These are phyloP conservation scores for Pulveroboletus ravenelii DNA, from an alignment of 768 basidiomycete species.

Conservation along the genomic window DNA sequence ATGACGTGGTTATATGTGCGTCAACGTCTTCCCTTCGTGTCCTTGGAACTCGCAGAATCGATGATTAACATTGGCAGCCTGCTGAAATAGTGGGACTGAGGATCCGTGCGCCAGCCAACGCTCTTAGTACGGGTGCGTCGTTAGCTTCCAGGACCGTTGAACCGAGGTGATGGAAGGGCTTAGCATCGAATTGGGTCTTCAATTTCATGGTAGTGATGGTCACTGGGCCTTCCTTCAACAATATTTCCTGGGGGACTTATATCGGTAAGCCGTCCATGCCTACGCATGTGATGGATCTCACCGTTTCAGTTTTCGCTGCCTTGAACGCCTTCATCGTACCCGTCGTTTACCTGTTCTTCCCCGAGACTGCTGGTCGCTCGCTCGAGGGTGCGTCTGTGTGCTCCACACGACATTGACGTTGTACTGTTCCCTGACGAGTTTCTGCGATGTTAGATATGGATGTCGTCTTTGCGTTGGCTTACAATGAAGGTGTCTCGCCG, in stretches of 20 bases:
- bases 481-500: slow-evolving; percentile 41
- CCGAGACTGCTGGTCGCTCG: slow-evolving; percentile 56
- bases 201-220: slow-evolving; percentile 60
- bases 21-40: background rate
- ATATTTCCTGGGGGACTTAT: slow-evolving; percentile 57
- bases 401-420: background rate
- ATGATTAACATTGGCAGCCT: slow-evolving; percentile 34
- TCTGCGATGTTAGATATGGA: slow-evolving; percentile 36
- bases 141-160: background rate
- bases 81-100: slow-evolving; percentile 61
- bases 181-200: slow-evolving; percentile 48
- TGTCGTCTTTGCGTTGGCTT: slow-evolving; percentile 42
- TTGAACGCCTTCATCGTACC: slow-evolving; percentile 56
- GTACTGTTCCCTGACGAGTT: background rate
- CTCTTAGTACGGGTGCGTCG: slow-evolving; percentile 46
- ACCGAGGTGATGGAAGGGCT: background rate
- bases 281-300: background rate
- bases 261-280: slow-evolving; percentile 36
- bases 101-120: slow-evolving; percentile 62
- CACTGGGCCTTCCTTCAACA: slow-evolving; percentile 54
- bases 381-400: slow-evolving; percentile 40
- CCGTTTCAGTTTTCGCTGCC: slow-evolving; percentile 43
- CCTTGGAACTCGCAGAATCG: background rate
- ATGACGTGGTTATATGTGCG: slow-evolving; percentile 69
- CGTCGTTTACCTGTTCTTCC: slow-evolving; percentile 56